A percentile compares a stretch with the other conserved stretches of the same genome.
phyloP scores from a whole-genome alignment of 805 yeast genomes.

The Candida nonsorbophila region DNA sequence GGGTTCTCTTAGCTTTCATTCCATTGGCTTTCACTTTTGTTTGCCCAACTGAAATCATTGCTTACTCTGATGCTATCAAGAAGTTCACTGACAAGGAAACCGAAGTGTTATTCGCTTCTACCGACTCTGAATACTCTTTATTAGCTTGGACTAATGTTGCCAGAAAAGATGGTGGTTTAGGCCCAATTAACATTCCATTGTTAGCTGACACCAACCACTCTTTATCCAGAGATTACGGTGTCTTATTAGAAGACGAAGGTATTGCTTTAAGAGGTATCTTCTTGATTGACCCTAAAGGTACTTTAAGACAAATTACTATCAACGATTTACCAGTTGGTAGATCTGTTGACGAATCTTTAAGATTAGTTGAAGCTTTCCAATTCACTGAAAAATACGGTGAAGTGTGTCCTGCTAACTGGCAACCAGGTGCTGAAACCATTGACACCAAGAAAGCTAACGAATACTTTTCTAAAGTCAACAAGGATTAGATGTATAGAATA shows the following conservation, averaged over 20 bases:
- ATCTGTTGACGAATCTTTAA: constrained; percentile 94
- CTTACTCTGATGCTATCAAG: constrained; percentile 93
- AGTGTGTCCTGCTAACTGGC: constrained; percentile 99
- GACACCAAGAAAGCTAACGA: constrained; percentile 86
- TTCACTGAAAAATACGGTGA: constrained; percentile 99
- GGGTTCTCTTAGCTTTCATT: constrained; percentile 95
- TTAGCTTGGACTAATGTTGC: constrained; percentile 97
- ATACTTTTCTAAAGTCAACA: constrained; percentile 88
- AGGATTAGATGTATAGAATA: constrained; percentile 14
- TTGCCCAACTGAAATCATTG: constrained; percentile 99
- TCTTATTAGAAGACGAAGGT: constrained; percentile 93
- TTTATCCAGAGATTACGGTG: constrained; percentile 94
- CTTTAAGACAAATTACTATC: constrained; percentile 92
- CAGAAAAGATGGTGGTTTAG: constrained; percentile 98
- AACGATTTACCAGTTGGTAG: constrained; percentile 99
- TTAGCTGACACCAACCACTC: constrained; percentile 96
- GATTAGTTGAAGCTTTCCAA: constrained; percentile 98
- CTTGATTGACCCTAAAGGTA: constrained; percentile 94
- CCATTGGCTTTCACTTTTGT: constrained; percentile 99
- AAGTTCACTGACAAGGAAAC: constrained; percentile 83
- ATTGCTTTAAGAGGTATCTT: constrained; percentile 97
- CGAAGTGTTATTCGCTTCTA: constrained; percentile 91
- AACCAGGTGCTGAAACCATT: constrained; percentile 71
- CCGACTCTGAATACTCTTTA: constrained; percentile 96
- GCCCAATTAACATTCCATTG: constrained; percentile 90